Conservation (phyloP, 179 eudicot genomes). For the Corrigiola litoralis region DNA sequence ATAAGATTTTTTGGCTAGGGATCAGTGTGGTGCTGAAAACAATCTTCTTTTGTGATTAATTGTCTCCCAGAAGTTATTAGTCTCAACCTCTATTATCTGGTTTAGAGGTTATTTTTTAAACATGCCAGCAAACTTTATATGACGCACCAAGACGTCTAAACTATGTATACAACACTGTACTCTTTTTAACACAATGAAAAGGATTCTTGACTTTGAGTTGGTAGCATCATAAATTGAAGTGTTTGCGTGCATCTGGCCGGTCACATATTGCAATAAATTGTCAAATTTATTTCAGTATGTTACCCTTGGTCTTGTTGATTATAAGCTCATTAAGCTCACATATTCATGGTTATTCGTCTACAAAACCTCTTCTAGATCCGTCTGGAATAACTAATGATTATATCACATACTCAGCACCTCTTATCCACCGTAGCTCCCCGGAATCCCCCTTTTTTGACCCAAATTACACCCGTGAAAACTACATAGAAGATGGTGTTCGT, state of each 20-base stretch:
- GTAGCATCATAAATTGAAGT: constrained; percentile 16
- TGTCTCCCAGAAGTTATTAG: background rate
- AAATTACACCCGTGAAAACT: background rate
- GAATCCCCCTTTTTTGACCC: background rate
- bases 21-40: no score
- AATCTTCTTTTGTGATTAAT: no score
- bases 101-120: background rate
- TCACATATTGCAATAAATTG: constrained; percentile 1
- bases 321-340: constrained; percentile 12
- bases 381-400: background rate
- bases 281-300: constrained; percentile 20
- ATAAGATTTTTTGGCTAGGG: no score
- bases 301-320: constrained; percentile 4
- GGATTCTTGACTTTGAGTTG: no score
- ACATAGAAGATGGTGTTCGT: background rate
- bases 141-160: constrained; percentile 7
- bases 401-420: constrained; percentile 6
- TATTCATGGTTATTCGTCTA: background rate
- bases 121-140: constrained; percentile 23
- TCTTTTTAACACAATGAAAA: constrained; percentile 3
- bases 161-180: constrained; percentile 20
- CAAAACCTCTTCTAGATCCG: background rate
- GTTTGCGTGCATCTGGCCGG: background rate
- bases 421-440: background rate
- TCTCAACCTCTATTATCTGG: background rate